Conservation (phyloP, 202 grass and related monocot species). For the Carex arenaria region DNA sequence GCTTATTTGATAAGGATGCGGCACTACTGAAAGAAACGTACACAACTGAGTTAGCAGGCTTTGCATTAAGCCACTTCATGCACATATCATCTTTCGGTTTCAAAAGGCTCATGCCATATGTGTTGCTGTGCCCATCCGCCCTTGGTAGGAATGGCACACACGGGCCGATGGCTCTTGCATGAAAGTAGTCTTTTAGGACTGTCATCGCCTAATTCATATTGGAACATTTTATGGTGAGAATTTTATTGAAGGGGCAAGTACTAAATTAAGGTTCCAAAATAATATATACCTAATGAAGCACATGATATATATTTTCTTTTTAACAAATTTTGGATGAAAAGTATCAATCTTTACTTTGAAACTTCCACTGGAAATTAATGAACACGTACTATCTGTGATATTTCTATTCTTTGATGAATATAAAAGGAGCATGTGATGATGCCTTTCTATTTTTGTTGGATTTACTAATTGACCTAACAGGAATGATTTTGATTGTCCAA, state of each 20-base stretch:
- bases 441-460: too few relatives aligned
- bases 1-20: constrained; percentile 32
- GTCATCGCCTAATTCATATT: constrained; percentile 30
- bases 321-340: not conserved
- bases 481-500: too few relatives aligned
- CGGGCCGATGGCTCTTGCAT: constrained; percentile 41
- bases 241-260: not conserved
- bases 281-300: too few relatives aligned
- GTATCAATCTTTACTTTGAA: not conserved
- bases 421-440: too few relatives aligned
- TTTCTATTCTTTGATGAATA: not conserved
- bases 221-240: not conserved
- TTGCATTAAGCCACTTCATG: constrained; percentile 55
- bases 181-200: constrained; percentile 33
- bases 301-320: not conserved
- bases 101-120: constrained; percentile 52
- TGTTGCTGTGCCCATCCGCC: not conserved
- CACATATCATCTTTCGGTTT: constrained; percentile 40
- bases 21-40: constrained; percentile 80
- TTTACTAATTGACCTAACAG: too few relatives aligned
- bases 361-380: too few relatives aligned
- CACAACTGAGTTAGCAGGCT: constrained; percentile 30
- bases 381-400: not conserved
- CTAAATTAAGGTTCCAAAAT: not conserved
- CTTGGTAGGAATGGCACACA: constrained; percentile 45